phyloP scores from a whole-genome alignment of 768 basidiomycete species.

The Candolleomyces efflorescens region DNA sequence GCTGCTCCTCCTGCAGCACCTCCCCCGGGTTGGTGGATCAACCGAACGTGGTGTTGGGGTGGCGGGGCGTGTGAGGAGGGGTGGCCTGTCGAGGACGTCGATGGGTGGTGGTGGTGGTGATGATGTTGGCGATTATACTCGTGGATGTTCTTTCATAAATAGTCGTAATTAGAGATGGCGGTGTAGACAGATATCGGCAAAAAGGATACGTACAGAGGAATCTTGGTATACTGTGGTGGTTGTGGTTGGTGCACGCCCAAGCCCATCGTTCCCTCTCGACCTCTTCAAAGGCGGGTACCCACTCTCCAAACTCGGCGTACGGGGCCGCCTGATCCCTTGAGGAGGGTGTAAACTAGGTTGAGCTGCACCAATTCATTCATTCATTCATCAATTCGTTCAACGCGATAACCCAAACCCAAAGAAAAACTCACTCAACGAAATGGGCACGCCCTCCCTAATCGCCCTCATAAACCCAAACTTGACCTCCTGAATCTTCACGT shows the following conservation, averaged over 20 bases:
- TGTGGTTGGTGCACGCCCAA: conserved; percentile 5
- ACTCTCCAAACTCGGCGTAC: conserved; percentile 34
- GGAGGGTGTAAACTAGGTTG: neutral
- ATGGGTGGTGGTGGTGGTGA: too few relatives aligned
- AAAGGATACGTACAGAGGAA: too few relatives aligned
- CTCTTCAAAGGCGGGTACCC: conserved; percentile 43
- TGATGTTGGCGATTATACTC: too few relatives aligned
- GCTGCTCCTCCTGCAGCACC: too few relatives aligned
- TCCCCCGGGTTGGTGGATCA: conserved; percentile 10
- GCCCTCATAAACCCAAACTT: neutral
- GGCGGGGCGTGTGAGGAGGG: neutral
- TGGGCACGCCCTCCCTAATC: neutral
- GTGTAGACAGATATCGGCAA: too few relatives aligned
- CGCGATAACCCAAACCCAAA: neutral
- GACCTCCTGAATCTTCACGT: neutral
- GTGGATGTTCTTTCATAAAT: neutral
- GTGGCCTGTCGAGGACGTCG: neutral
- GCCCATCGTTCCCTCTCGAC: conserved; percentile 21
- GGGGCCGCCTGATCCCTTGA: neutral
- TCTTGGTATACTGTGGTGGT: too few relatives aligned
- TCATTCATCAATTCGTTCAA: neutral
- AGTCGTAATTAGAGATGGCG: too few relatives aligned
- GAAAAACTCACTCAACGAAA: conserved; percentile 11
- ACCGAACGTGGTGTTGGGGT: conserved; percentile 4
- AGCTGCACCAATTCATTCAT: neutral